A percentile compares a stretch with the other conserved stretches of the same genome.
These are phyloP conservation scores for Tetragonia tetragonoides DNA, from an alignment of 148 eudicot genomes.

Conservation along the genomic window DNA sequence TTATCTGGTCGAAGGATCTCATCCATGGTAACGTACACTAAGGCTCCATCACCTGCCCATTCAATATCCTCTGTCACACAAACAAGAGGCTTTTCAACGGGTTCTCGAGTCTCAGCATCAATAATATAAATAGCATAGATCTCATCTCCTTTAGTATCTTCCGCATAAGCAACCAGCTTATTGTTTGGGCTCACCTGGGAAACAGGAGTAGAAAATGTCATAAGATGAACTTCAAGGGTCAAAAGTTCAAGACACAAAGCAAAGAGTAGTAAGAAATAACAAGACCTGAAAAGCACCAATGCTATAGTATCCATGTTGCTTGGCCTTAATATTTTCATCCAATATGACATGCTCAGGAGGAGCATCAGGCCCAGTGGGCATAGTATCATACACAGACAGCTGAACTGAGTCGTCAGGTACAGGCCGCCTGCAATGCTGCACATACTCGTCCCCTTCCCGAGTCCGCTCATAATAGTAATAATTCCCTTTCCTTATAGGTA, in stretches of 20 bases:
- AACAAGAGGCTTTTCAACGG: conserved; percentile 62
- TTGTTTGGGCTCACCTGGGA: conserved; percentile 78
- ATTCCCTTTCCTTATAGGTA: conserved; percentile 62
- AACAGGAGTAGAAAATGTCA: conserved; percentile 5
- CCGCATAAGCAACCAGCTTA: conserved; percentile 85
- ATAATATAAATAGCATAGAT: conserved; percentile 61
- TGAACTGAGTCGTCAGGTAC: conserved; percentile 35
- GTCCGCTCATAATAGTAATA: conserved; percentile 74
- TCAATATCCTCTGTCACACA: conserved; percentile 62
- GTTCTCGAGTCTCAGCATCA: conserved; percentile 60
- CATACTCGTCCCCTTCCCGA: conserved; percentile 82
- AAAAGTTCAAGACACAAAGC: neutral
- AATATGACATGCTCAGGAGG: conserved; percentile 78
- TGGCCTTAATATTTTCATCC: conserved; percentile 82
- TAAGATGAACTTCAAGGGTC: neutral
- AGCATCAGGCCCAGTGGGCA: conserved; percentile 80
- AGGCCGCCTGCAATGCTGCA: conserved; percentile 63
- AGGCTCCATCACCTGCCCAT: conserved; percentile 87
- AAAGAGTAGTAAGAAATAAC: neutral
- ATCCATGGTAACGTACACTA: conserved; percentile 80
- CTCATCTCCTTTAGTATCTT: conserved; percentile 94
- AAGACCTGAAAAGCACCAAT: conserved; percentile 56
- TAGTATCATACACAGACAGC: conserved; percentile 63
- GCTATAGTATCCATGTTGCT: conserved; percentile 55
- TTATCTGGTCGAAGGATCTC: conserved; percentile 79